Percentiles rank a stretch among this genome's conserved stretches.
Conservation (phyloP, 179 eudicot genomes). For the Actinidia arguta region DNA sequence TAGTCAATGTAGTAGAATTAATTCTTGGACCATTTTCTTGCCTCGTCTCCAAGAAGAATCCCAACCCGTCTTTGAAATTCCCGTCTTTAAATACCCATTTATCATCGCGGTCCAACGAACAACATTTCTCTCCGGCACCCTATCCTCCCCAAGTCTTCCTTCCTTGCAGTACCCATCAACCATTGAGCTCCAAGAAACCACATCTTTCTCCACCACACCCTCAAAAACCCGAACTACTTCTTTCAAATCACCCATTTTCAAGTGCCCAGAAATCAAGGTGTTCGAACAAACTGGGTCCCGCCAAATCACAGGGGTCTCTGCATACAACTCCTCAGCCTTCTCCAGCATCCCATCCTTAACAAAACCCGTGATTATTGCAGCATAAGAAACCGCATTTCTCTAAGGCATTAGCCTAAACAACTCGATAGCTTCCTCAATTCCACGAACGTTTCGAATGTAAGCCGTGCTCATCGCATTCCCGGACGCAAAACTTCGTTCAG, state of each 20-base stretch:
- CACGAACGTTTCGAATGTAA: slow-evolving; percentile 36
- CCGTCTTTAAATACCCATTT: slow-evolving; percentile 57
- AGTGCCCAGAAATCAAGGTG: slow-evolving; percentile 67
- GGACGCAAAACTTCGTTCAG: slow-evolving; percentile 56
- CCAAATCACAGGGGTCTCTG: slow-evolving; percentile 47
- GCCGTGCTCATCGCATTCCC: slow-evolving; percentile 82
- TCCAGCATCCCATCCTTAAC: slow-evolving; percentile 50
- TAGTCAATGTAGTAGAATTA: slow-evolving; percentile 53
- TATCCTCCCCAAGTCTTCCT: slow-evolving; percentile 46
- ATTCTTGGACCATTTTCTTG: slow-evolving; percentile 35
- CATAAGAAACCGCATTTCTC: slow-evolving; percentile 63
- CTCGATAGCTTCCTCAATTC: slow-evolving; percentile 41
- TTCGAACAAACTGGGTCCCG: slow-evolving; percentile 73
- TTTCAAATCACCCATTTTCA: slow-evolving; percentile 51
- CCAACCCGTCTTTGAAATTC: slow-evolving; percentile 55
- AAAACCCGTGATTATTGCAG: slow-evolving; percentile 70
- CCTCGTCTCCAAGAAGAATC: slow-evolving; percentile 58
- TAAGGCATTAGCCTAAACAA: slow-evolving; percentile 64
- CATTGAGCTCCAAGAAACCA: slow-evolving; percentile 84
- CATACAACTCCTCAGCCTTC: slow-evolving; percentile 56
- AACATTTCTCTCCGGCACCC: slow-evolving; percentile 57
- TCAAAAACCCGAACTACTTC: slow-evolving; percentile 50
- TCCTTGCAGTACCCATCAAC: slow-evolving; percentile 66
- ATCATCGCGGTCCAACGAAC: slow-evolving; percentile 75
- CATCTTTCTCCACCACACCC: slow-evolving; percentile 59